Percentiles rank a stretch among this genome's conserved stretches.
Conservation (phyloP, 139 green algal species). For the Chlorella sp. region DNA sequence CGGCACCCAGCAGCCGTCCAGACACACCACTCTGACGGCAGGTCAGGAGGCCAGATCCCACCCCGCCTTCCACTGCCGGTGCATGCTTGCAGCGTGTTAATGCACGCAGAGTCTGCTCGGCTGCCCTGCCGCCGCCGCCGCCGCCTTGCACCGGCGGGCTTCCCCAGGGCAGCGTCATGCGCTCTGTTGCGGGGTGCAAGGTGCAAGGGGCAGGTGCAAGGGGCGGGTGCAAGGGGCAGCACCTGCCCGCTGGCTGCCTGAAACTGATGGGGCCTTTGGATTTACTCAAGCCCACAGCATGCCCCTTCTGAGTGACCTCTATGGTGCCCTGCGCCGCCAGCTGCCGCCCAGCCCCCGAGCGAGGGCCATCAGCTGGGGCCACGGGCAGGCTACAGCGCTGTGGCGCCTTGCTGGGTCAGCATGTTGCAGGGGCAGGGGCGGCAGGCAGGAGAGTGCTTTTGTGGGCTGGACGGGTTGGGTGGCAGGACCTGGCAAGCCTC, state of each 20-base stretch:
- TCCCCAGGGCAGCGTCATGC: neutral
- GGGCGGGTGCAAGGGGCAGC: neutral
- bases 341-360: slow-evolving; percentile 36
- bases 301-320: slow-evolving; percentile 57
- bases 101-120: neutral
- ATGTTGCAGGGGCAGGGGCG: no score
- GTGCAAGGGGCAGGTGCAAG: no score
- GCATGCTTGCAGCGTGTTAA: neutral
- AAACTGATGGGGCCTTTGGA: slow-evolving; percentile 57
- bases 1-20: no score
- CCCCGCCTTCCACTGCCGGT: no score
- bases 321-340: slow-evolving; percentile 36
- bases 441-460: no score
- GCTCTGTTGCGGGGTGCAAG: neutral
- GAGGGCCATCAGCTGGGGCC: slow-evolving; percentile 45
- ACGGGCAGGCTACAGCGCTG: slow-evolving; percentile 39
- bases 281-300: slow-evolving; percentile 28
- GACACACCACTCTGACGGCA: no score
- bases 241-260: neutral
- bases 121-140: neutral
- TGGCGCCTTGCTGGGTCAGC: slow-evolving; percentile 59
- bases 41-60: no score
- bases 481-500: no score
- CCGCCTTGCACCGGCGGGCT: neutral
- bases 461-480: no score